Conservation (phyloP, 371 early-diverging fungal species). For the Thermomucor indicae-seudaticae region DNA sequence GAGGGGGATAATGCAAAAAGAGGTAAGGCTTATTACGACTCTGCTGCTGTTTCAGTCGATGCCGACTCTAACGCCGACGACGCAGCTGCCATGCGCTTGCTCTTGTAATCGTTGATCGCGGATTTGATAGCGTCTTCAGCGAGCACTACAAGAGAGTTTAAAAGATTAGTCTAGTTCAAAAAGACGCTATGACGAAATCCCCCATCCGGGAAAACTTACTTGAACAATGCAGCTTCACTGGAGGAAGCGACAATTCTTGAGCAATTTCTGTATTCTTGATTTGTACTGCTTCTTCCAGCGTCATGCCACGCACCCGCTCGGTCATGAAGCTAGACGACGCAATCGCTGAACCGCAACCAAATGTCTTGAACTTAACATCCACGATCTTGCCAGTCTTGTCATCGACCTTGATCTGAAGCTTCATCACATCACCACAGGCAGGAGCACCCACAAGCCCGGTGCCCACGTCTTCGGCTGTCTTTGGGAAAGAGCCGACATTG, state of each 20-base stretch:
- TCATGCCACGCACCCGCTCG: constrained; percentile 93
- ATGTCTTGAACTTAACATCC: constrained; percentile 98
- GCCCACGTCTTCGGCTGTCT: constrained; percentile 83
- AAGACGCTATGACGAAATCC: background rate
- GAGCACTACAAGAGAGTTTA: constrained; percentile 65
- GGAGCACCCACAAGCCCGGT: constrained; percentile 99
- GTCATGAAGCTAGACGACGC: constrained; percentile 93
- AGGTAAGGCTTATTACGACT: no score
- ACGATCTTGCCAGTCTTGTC: constrained; percentile 83
- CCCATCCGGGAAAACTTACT: constrained; percentile 48
- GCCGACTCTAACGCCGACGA: constrained; percentile 6
- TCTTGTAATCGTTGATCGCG: constrained; percentile 90
- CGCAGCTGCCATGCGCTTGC: constrained; percentile 47
- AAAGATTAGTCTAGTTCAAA: background rate
- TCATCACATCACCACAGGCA: constrained; percentile 99
- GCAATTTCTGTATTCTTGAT: constrained; percentile 98
- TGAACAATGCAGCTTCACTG: constrained; percentile 99
- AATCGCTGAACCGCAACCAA: constrained; percentile 99
- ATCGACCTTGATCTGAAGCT: constrained; percentile 96
- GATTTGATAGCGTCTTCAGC: constrained; percentile 99
- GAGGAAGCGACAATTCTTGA: constrained; percentile 93
- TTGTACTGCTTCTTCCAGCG: constrained; percentile 81
- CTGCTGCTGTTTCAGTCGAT: background rate
- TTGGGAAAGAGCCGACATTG: constrained; percentile 94
- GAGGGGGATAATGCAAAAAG: no score